Base-by-base conservation (phyloP, 2,329 filamentous ascomycete species). In the Aspergillus pseudotamarii region DNA sequence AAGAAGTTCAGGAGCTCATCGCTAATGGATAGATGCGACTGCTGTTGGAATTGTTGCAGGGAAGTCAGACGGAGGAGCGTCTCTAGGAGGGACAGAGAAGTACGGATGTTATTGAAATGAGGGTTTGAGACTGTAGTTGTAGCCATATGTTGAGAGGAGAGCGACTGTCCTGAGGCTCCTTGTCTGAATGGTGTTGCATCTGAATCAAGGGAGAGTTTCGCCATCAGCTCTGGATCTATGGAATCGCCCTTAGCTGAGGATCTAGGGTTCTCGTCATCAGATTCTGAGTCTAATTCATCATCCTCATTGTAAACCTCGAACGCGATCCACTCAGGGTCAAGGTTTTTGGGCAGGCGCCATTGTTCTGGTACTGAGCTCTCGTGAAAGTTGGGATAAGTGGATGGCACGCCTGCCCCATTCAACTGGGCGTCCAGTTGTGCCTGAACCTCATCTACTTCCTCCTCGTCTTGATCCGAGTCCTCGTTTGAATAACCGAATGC, bases 1-100 rank as follows among this genome's bases (percentile, higher is more conserved):
- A 97, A 97, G 80, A 96, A 96, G 58, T 90, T 93, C 46, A 97
- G 83, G 2, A 97, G 87, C 70, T 97, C 92, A 74, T 97, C 94
- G 1, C 91, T 91, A 65, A 96, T 95, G 8, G 92, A 87, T n/a
- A 97, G 85, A 71, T 97, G 93, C 0, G 92, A 93, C 46, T 88
- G 86, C 81, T 97, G 94, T 74, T 96, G 91, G 76, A 95, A 96
- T 80, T 97, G 93, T 74, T 97, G 94, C 16, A 97, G 86, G 26
- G 93, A 92, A 5, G 91, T 89, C 54, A 97, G 85, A 48, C 94
- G 92, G 54, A 97, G 86, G 36, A 97, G 83, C 83, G 94, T 95
- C 77, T 97, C 94, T 59, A 97, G 86, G 10, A 97, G 86, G 1
- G 94, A 97, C 6, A 92, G 82, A 0, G 88, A 91, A 1, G 88